These are phyloP conservation scores for Hyparrhenia diplandra DNA, from an alignment of 176 grass and related monocot genomes.

Conservation along the genomic window DNA sequence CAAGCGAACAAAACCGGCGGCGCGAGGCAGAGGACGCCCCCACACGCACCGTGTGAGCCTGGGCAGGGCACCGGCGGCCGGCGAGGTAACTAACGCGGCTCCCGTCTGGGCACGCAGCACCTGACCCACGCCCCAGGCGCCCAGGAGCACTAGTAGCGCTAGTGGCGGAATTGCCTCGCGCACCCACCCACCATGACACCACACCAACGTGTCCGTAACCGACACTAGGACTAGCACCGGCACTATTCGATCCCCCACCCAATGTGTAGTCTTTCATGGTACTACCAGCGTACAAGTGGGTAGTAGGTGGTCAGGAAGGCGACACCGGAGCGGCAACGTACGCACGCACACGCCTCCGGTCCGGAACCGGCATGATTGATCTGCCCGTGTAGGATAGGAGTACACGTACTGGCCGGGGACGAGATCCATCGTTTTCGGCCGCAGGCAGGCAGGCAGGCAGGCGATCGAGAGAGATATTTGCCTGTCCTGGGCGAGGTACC, in stretches of 20 bases:
- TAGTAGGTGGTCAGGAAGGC: background rate
- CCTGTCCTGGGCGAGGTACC: background rate
- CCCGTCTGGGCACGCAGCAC: background rate
- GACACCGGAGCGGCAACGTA: background rate
- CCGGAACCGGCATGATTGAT: background rate
- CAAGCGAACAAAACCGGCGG: background rate
- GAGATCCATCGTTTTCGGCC: background rate
- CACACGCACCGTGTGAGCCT: background rate
- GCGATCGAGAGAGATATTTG: background rate
- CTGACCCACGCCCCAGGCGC: background rate
- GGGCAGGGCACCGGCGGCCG: background rate
- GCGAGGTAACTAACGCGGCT: background rate
- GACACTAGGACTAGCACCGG: background rate
- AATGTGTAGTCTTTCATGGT: no score
- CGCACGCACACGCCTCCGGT: background rate
- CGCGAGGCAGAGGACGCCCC: background rate
- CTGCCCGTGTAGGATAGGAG: background rate
- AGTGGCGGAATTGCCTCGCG: background rate
- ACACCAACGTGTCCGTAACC: background rate
- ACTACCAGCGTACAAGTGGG: background rate
- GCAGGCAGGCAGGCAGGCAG: background rate
- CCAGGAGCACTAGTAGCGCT: background rate
- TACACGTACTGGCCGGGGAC: background rate
- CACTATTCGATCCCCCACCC: no score
- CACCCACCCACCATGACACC: background rate